Conservation (phyloP, 2,329 filamentous ascomycete genomes). For the Fusarium sp. region DNA sequence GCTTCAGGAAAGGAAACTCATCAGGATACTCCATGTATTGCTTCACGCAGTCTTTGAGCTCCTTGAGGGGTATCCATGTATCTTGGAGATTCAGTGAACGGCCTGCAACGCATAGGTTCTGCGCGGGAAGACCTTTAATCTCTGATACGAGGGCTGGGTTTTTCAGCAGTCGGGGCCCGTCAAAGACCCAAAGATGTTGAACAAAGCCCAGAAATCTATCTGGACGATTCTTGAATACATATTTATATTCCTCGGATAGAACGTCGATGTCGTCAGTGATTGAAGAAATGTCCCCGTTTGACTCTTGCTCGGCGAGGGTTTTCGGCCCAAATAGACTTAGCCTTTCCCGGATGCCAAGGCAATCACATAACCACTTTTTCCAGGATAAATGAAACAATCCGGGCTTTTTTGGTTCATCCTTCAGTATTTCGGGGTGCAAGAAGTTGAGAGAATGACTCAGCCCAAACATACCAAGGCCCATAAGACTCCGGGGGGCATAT, state of each 20-base stretch:
- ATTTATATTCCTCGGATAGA: background rate
- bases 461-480: background rate
- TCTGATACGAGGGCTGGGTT: background rate
- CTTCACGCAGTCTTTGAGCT: background rate
- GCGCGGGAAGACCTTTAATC: constrained; percentile 2
- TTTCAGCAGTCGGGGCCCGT: background rate
- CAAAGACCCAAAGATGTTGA: background rate
- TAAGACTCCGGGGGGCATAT: constrained; percentile 2
- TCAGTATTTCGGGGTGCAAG: background rate
- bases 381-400: background rate
- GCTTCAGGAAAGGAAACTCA: background rate
- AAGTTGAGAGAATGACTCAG: background rate
- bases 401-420: background rate
- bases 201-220: background rate
- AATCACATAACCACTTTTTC: constrained; percentile 19
- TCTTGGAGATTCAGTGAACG: constrained; percentile 5
- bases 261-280: background rate
- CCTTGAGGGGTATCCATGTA: background rate
- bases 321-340: background rate
- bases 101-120: background rate
- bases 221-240: background rate
- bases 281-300: background rate
- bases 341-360: constrained; percentile 4
- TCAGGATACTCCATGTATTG: background rate
- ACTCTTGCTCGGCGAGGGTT: background rate